Conservation (phyloP, 805 yeast genomes). For the Yamadazyma paraphyllophila region DNA sequence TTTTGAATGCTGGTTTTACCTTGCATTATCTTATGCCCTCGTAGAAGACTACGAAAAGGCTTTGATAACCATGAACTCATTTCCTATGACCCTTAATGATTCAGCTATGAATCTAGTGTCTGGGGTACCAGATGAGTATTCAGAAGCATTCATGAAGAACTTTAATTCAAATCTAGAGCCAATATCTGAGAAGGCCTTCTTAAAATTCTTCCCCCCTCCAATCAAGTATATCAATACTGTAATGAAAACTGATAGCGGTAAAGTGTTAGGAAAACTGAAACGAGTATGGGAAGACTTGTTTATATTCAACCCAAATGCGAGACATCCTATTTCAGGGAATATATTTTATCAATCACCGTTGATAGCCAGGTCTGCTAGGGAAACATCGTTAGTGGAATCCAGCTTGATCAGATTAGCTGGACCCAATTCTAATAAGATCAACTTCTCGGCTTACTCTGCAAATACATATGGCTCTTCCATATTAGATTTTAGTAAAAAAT, state of each 20-base stretch:
- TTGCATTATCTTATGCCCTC: slow-evolving; percentile 60
- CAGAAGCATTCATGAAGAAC: slow-evolving; percentile 19
- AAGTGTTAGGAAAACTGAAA: slow-evolving; percentile 25
- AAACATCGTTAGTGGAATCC: slow-evolving; percentile 35
- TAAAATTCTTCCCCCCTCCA: slow-evolving; percentile 29
- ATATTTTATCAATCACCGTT: slow-evolving; percentile 38
- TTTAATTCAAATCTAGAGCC: slow-evolving; percentile 18
- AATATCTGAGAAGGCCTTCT: slow-evolving; percentile 28
- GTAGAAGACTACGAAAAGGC: slow-evolving; percentile 58
- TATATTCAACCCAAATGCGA: slow-evolving; percentile 24
- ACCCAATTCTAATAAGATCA: slow-evolving; percentile 23
- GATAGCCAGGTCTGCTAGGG: slow-evolving; percentile 29
- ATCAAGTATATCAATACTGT: background rate
- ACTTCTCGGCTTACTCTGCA: slow-evolving; percentile 32
- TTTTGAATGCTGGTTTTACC: slow-evolving; percentile 67
- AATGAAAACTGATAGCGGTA: background rate
- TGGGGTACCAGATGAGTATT: slow-evolving; percentile 27
- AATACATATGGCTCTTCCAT: slow-evolving; percentile 26
- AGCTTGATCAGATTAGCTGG: slow-evolving; percentile 27
- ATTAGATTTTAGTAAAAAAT: slow-evolving; percentile 30
- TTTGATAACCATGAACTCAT: slow-evolving; percentile 63
- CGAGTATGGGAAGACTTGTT: slow-evolving; percentile 33
- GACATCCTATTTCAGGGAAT: slow-evolving; percentile 37
- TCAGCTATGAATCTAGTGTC: slow-evolving; percentile 25
- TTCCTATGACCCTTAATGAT: slow-evolving; percentile 53